Conservation (phyloP, 2,329 filamentous ascomycete genomes). For the Albifimbria verrucaria region DNA sequence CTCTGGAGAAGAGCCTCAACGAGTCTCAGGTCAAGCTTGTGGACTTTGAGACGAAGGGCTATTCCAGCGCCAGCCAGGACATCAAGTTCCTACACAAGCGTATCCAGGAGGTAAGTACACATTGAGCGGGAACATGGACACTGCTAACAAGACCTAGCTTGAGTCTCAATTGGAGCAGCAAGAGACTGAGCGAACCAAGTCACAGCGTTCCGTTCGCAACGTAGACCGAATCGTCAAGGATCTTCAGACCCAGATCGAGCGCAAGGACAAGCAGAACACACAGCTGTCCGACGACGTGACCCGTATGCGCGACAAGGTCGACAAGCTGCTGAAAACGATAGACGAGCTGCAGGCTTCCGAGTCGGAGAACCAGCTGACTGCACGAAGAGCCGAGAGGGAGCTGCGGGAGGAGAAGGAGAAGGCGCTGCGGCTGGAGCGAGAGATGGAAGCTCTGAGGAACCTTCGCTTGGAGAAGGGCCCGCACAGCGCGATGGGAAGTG, state of each 20-base stretch:
- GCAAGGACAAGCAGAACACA: conserved; percentile 81
- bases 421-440: conserved; percentile 75
- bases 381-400: conserved; percentile 84
- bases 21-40: conserved; percentile 87
- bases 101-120: conserved; percentile 78
- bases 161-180: conserved; percentile 83
- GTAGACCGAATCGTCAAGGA: conserved; percentile 94
- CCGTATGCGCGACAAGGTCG: conserved; percentile 85
- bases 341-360: conserved; percentile 91
- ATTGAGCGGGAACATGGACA: conserved; percentile 4
- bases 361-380: conserved; percentile 73
- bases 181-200: conserved; percentile 73
- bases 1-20: conserved; percentile 83
- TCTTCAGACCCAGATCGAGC: conserved; percentile 85
- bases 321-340: conserved; percentile 84
- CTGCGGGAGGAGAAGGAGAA: conserved; percentile 86
- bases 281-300: conserved; percentile 80
- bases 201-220: conserved; percentile 84
- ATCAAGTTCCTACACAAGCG: conserved; percentile 92
- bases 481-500: conserved; percentile 44
- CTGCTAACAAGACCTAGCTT: conserved; percentile 53
- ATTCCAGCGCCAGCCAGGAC: conserved; percentile 90
- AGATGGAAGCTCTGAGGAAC: conserved; percentile 82
- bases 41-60: conserved; percentile 95
- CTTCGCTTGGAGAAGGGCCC: conserved; percentile 61